Percentiles rank a stretch among this genome's conserved stretches.
These are phyloP conservation scores for Luffa aegyptiaca DNA, from an alignment of 306 rosid species.

Conservation along the genomic window DNA sequence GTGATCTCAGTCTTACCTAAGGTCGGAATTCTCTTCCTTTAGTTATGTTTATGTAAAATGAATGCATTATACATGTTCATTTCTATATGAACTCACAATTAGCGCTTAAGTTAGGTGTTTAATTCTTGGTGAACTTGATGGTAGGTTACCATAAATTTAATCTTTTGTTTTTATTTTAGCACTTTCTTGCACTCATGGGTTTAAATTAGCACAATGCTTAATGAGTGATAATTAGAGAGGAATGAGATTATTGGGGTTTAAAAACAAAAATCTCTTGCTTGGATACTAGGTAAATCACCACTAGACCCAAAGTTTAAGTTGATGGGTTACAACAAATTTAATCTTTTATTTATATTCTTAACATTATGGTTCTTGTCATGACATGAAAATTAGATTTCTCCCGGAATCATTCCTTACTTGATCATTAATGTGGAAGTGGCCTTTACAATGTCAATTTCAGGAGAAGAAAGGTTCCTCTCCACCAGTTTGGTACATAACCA, in stretches of 20 bases:
- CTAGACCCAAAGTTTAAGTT: neutral
- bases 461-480: conserved; percentile 71
- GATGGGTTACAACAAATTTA: neutral
- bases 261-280: no score
- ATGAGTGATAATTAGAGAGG: neutral
- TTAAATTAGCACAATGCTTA: neutral
- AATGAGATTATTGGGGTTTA: neutral
- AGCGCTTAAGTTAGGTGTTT: neutral
- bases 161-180: neutral
- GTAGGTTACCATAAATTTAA: neutral
- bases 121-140: neutral
- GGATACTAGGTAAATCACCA: neutral
- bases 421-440: neutral
- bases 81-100: neutral
- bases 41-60: neutral
- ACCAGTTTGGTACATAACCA: conserved; percentile 61
- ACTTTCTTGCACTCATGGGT: neutral
- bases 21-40: conserved; percentile 28
- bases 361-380: neutral
- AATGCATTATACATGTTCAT: neutral
- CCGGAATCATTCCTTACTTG: neutral
- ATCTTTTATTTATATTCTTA: neutral
- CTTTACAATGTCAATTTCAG: conserved; percentile 33
- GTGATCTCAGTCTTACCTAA: conserved; percentile 51
- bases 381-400: neutral